Percentiles rank a stretch among this genome's conserved stretches.
phyloP scores from a whole-genome alignment of 257 asterid genomes.

The Gardenia jasminoides region DNA sequence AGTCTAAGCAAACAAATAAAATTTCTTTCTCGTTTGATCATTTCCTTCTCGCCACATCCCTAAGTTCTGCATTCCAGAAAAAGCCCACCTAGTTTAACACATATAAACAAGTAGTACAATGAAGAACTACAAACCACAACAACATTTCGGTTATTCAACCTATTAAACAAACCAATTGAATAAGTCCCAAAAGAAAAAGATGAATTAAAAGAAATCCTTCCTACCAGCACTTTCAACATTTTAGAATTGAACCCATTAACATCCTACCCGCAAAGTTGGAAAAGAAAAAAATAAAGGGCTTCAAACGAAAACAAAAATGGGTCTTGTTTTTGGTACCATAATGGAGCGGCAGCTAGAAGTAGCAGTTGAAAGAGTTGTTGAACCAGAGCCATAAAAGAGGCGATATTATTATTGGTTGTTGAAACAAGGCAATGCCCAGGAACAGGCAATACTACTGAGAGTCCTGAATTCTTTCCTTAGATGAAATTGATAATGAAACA shows the following conservation, averaged over 20 bases:
- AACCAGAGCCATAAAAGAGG: constrained; percentile 18
- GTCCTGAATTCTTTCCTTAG: neutral
- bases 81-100: no score
- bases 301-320: neutral
- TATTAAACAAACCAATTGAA: neutral
- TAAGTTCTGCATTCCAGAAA: no score
- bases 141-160: neutral
- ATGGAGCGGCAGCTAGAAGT: constrained; percentile 26
- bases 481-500: neutral
- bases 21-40: no score
- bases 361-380: constrained; percentile 23
- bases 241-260: neutral
- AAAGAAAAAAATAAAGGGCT: neutral
- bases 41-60: no score
- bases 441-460: constrained; percentile 1
- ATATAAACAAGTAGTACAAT: no score
- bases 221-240: neutral
- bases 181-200: neutral
- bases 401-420: neutral
- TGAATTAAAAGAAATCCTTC: neutral
- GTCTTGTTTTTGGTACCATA: constrained; percentile 20
- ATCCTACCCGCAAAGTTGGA: neutral
- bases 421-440: neutral
- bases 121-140: neutral
- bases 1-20: no score